Conservation (phyloP, 805 yeast species). For the Cyberlindnera xylosilytica region DNA sequence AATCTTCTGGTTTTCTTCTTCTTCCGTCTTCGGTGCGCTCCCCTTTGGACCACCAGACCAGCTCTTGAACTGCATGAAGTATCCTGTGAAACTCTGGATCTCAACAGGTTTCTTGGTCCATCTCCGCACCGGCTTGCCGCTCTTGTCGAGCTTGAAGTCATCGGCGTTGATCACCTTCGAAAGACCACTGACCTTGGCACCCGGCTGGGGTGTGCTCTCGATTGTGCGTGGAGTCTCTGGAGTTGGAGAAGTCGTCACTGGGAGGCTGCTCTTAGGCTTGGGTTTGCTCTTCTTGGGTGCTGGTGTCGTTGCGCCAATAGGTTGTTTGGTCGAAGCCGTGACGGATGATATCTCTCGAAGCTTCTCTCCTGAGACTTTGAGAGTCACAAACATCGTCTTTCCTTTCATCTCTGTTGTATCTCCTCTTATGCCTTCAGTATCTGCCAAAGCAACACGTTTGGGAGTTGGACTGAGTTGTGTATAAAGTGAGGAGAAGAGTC, state of each 20-base stretch:
- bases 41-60: slow-evolving; percentile 36
- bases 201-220: slow-evolving; percentile 15
- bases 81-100: slow-evolving; percentile 45
- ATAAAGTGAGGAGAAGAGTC: no score
- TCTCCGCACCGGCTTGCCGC: slow-evolving; percentile 40
- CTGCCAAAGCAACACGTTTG: no score
- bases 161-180: slow-evolving; percentile 14
- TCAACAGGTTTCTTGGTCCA: slow-evolving; percentile 41
- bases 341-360: slow-evolving; percentile 12
- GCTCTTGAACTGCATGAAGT: slow-evolving; percentile 30
- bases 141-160: slow-evolving; percentile 35
- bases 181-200: slow-evolving; percentile 8
- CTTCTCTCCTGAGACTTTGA: slow-evolving; percentile 15
- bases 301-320: not conserved
- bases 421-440: not conserved
- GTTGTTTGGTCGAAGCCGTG: no score
- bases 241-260: slow-evolving; percentile 8
- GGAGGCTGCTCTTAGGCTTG: slow-evolving; percentile 1
- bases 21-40: not conserved
- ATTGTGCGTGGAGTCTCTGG: slow-evolving; percentile 15
- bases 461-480: no score
- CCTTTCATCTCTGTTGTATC: slow-evolving; percentile 3
- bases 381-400: slow-evolving; percentile 17
- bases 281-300: not conserved
- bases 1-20: slow-evolving; percentile 11